phyloP scores from a whole-genome alignment of 176 grass and related monocot species.

The Neostapfia colusana region DNA sequence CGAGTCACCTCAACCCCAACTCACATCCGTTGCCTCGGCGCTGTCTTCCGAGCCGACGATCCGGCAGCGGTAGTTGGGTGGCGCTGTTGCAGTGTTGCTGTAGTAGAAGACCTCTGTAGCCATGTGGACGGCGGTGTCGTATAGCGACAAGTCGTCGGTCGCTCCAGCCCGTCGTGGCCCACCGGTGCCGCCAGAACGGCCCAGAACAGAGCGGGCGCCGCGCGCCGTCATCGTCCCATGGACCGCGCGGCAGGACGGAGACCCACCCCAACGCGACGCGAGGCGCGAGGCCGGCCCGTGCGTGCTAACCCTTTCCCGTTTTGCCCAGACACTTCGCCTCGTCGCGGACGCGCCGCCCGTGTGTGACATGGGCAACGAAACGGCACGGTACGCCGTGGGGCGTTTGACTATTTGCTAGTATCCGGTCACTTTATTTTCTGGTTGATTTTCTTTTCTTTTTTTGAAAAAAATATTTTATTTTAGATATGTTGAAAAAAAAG shows the following conservation, averaged over 20 bases:
- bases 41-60: not conserved
- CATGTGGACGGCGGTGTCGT: too few relatives aligned
- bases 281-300: too few relatives aligned
- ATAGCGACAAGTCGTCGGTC: not conserved
- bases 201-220: not conserved
- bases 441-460: too few relatives aligned
- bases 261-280: not conserved
- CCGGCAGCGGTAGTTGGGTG: not conserved
- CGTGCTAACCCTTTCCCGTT: not conserved
- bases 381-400: too few relatives aligned
- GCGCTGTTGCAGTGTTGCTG: not conserved
- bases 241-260: not conserved
- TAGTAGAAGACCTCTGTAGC: not conserved
- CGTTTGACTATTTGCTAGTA: too few relatives aligned
- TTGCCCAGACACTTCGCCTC: constrained; percentile 12
- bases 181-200: not conserved
- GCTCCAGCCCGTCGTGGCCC: not conserved
- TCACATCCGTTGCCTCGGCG: not conserved
- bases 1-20: not conserved
- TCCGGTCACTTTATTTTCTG: too few relatives aligned
- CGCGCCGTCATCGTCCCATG: not conserved
- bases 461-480: too few relatives aligned
- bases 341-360: not conserved
- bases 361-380: not conserved
- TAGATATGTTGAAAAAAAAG: too few relatives aligned